phyloP scores from a whole-genome alignment of 2,329 filamentous ascomycete genomes.

The Epichloe bromicola region DNA sequence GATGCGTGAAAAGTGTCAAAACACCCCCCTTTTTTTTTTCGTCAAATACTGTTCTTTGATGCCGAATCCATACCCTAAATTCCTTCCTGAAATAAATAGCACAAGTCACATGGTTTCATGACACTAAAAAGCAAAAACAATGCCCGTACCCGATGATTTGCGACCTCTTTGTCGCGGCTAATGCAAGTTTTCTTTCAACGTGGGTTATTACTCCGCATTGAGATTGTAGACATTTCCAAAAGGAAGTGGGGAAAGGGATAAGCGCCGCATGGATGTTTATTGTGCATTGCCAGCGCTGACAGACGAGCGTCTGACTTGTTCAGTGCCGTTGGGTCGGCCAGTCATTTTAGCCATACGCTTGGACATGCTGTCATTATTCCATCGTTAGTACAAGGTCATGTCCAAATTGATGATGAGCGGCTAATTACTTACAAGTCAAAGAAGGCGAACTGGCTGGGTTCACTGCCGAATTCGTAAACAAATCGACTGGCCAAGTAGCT shows the following conservation, averaged over 20 bases:
- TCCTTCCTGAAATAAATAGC: too few relatives aligned
- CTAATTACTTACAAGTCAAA: conserved; percentile 77
- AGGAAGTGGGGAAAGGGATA: neutral
- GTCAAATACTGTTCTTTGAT: neutral
- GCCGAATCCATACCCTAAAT: too few relatives aligned
- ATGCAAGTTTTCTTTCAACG: neutral
- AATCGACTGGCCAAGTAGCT: conserved; percentile 91
- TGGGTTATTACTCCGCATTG: too few relatives aligned
- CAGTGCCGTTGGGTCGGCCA: conserved; percentile 12
- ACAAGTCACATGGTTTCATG: neutral
- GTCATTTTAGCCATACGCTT: conserved; percentile 43
- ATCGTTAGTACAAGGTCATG: neutral
- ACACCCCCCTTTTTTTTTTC: neutral
- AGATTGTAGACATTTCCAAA: neutral
- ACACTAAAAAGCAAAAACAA: neutral
- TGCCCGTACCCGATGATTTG: neutral
- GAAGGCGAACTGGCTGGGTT: conserved; percentile 92
- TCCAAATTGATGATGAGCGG: neutral
- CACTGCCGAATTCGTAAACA: conserved; percentile 88
- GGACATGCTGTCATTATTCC: conserved; percentile 40
- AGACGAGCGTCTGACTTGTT: conserved; percentile 16
- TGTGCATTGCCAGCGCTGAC: conserved; percentile 7
- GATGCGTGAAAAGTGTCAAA: neutral
- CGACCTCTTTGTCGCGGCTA: neutral
- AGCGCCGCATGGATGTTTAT: neutral